phyloP scores from a whole-genome alignment of 1,284 basidiomycete species.

The Trametes hirsuta region DNA sequence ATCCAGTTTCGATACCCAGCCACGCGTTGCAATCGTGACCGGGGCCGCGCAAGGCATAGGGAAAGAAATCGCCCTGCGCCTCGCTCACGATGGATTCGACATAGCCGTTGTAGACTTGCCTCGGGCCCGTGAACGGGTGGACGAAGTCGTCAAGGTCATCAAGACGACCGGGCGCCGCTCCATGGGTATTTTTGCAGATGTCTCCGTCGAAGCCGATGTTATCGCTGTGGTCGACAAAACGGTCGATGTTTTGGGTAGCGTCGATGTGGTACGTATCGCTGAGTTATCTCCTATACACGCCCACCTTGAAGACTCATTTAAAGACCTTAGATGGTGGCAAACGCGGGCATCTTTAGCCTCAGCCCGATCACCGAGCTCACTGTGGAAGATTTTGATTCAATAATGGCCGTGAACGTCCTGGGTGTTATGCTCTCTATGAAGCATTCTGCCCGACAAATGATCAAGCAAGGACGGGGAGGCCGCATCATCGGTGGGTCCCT shows the following conservation, averaged over 20 bases:
- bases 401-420: slow-evolving; percentile 32
- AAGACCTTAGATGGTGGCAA: slow-evolving; percentile 32
- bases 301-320: not conserved
- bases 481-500: slow-evolving; percentile 32
- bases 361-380: slow-evolving; percentile 21
- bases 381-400: slow-evolving; percentile 26
- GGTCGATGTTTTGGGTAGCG: slow-evolving; percentile 30
- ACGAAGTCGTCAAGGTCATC: slow-evolving; percentile 37
- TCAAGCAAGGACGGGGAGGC: slow-evolving; percentile 37
- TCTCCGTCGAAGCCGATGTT: slow-evolving; percentile 42
- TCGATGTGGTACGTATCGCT: slow-evolving; percentile 29
- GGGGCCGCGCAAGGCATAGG: slow-evolving; percentile 46
- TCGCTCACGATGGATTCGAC: slow-evolving; percentile 47
- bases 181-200: slow-evolving; percentile 37
- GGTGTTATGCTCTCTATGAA: slow-evolving; percentile 38
- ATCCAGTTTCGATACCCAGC: not conserved
- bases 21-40: slow-evolving; percentile 39
- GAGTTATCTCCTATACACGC: not conserved
- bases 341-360: slow-evolving; percentile 28
- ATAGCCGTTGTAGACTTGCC: slow-evolving; percentile 43
- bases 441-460: slow-evolving; percentile 31
- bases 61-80: slow-evolving; percentile 42
- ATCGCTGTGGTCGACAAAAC: slow-evolving; percentile 36
- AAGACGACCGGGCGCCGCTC: slow-evolving; percentile 33
- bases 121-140: slow-evolving; percentile 32